Percentiles rank a stretch among this genome's conserved stretches.
These are phyloP conservation scores for Tilletia indica DNA, from an alignment of 1,284 basidiomycete species.

Conservation along the genomic window DNA sequence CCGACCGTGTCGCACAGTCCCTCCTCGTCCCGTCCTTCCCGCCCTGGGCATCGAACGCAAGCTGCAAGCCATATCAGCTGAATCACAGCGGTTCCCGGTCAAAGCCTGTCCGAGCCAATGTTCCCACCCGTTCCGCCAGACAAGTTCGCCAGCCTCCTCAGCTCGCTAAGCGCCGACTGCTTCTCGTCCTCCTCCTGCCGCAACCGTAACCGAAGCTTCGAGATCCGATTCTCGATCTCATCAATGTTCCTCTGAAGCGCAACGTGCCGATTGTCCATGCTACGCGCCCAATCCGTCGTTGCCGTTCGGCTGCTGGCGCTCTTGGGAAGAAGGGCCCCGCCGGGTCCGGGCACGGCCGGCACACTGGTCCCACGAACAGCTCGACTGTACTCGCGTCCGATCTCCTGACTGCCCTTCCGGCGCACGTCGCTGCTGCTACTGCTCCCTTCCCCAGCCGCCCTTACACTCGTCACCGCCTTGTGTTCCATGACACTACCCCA, in stretches of 20 bases:
- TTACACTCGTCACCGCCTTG: not conserved
- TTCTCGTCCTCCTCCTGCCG: slow-evolving; percentile 11
- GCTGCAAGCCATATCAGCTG: no score
- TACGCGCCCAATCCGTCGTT: not conserved
- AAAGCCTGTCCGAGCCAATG: no score
- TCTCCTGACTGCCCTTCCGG: slow-evolving; percentile 45
- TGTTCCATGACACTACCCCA: slow-evolving; percentile 19
- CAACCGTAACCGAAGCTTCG: not conserved
- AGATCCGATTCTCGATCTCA: slow-evolving; percentile 15
- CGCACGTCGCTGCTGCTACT: slow-evolving; percentile 24
- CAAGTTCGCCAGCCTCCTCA: slow-evolving; percentile 4
- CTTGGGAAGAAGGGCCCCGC: not conserved
- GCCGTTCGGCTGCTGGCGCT: slow-evolving; percentile 1
- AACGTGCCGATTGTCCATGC: slow-evolving; percentile 1
- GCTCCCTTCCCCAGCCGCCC: slow-evolving; percentile 22
- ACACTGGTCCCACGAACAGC: slow-evolving; percentile 17
- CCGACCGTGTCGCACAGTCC: no score
- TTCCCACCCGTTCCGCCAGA: not conserved
- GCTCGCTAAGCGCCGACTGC: not conserved
- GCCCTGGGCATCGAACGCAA: no score
- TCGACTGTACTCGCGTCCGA: slow-evolving; percentile 50
- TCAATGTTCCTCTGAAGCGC: slow-evolving; percentile 7
- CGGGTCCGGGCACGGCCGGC: not conserved
- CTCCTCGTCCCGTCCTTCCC: no score
- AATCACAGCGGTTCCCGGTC: no score